Conservation (phyloP, 2,329 filamentous ascomycete species). For the Emergomyces orientalis region DNA sequence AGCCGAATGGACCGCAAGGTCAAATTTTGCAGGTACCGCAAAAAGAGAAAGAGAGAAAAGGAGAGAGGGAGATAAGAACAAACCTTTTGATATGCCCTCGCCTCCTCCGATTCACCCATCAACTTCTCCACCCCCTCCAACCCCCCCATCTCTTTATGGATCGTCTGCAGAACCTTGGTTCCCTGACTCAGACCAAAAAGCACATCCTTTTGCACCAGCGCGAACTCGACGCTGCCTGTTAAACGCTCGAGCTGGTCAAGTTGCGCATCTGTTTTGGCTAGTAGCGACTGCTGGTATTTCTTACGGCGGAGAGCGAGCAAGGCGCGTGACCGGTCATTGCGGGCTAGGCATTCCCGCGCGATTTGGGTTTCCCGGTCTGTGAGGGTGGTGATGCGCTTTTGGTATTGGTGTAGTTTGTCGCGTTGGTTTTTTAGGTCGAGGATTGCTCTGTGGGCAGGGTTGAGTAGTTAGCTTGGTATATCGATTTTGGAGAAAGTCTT, state of each 20-base stretch:
- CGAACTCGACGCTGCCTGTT: slow-evolving; percentile 85
- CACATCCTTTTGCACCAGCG: slow-evolving; percentile 92
- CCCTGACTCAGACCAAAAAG: slow-evolving; percentile 87
- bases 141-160: slow-evolving; percentile 92
- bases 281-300: slow-evolving; percentile 89
- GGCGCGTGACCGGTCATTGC: slow-evolving; percentile 70
- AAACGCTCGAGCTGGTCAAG: slow-evolving; percentile 88
- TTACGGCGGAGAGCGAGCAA: slow-evolving; percentile 83
- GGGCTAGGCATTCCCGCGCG: slow-evolving; percentile 69
- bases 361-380: slow-evolving; percentile 82
- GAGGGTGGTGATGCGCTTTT: slow-evolving; percentile 75
- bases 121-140: slow-evolving; percentile 90
- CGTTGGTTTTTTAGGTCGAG: slow-evolving; percentile 96
- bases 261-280: slow-evolving; percentile 83
- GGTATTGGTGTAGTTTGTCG: slow-evolving; percentile 94
- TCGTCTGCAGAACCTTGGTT: slow-evolving; percentile 78
- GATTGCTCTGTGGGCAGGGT: slow-evolving; percentile 60
- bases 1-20: not conserved
- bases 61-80: slow-evolving; percentile 18
- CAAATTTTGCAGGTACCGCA: not conserved
- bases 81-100: slow-evolving; percentile 82
- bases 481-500: slow-evolving; percentile 4
- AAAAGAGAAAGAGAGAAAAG: not conserved
- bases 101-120: slow-evolving; percentile 85
- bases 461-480: slow-evolving; percentile 1